Conservation (phyloP, 2,329 filamentous ascomycete genomes). For the Cladophialophora carrionii region DNA sequence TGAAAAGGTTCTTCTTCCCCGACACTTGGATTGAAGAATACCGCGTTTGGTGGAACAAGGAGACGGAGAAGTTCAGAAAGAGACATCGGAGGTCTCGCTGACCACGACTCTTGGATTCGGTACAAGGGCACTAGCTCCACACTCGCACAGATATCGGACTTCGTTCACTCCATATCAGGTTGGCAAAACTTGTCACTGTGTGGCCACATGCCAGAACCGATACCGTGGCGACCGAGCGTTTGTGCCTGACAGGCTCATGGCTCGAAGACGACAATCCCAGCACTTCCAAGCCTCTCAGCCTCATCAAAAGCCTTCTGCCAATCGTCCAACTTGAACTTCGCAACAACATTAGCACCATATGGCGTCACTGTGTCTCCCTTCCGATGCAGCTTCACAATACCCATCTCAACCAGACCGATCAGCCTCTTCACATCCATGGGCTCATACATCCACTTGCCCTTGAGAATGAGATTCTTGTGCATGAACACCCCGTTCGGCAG, state of each 20-base stretch:
- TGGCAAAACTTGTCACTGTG: background rate
- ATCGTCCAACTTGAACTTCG: conserved; percentile 24
- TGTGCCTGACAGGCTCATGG: conserved; percentile 2
- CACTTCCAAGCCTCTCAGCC: conserved; percentile 15
- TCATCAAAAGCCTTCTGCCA: conserved; percentile 27
- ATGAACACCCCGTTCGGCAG: conserved; percentile 33
- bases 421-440: conserved; percentile 32
- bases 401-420: conserved; percentile 35
- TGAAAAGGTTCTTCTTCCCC: conserved; percentile 10
- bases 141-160: background rate
- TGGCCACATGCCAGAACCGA: background rate
- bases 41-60: conserved; percentile 12
- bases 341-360: conserved; percentile 6
- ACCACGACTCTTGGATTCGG: background rate
- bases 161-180: background rate
- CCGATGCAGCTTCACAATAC: conserved; percentile 30
- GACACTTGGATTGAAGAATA: conserved; percentile 11
- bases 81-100: background rate
- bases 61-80: background rate
- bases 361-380: conserved; percentile 4
- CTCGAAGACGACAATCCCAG: conserved; percentile 21
- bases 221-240: too few species aligned
- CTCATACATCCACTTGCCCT: conserved; percentile 40
- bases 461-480: conserved; percentile 33
- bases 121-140: background rate